Evolutionary conservation across 2,329 filamentous ascomycete genomes (phyloP).

Genomic region (Diplodia corticola): DNA sequence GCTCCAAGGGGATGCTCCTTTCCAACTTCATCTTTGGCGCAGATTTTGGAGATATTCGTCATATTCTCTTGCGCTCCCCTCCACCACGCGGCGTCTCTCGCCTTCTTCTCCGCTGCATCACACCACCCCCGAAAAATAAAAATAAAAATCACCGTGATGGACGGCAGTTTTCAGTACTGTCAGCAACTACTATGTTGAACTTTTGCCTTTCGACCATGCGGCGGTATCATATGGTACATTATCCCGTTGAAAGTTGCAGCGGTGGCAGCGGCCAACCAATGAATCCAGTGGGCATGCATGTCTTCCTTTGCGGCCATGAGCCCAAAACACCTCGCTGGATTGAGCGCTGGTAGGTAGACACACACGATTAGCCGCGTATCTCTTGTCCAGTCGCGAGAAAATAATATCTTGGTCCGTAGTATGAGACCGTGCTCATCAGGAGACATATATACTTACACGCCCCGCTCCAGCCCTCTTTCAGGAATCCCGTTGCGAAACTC

Average conservation of each 20-base stretch:
- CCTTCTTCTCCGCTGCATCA: too few species aligned
- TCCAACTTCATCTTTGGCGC: too few species aligned
- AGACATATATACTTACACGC: neutral
- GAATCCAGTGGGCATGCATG: neutral
- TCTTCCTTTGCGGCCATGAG: constrained; percentile 33
- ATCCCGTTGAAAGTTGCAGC: neutral
- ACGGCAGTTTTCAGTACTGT: neutral
- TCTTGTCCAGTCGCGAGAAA: too few species aligned
- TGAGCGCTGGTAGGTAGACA: constrained; percentile 29
- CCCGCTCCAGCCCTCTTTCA: neutral
- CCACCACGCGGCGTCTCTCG: too few species aligned
- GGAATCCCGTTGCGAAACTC: neutral
- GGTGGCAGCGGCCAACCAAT: neutral
- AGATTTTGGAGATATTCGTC: too few species aligned
- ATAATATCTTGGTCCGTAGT: too few species aligned
- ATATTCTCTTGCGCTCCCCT: too few species aligned
- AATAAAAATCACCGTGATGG: too few species aligned
- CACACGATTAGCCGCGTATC: neutral
- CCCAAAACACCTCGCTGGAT: constrained; percentile 39
- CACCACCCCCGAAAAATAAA: too few species aligned
- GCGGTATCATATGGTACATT: neutral
- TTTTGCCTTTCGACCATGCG: neutral
- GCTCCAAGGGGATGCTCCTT: too few species aligned
- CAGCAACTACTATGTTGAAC: neutral
- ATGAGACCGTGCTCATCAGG: neutral